Evolutionary conservation across 805 yeast genomes (phyloP).

Genomic region (Candida fluviatilis): DNA sequence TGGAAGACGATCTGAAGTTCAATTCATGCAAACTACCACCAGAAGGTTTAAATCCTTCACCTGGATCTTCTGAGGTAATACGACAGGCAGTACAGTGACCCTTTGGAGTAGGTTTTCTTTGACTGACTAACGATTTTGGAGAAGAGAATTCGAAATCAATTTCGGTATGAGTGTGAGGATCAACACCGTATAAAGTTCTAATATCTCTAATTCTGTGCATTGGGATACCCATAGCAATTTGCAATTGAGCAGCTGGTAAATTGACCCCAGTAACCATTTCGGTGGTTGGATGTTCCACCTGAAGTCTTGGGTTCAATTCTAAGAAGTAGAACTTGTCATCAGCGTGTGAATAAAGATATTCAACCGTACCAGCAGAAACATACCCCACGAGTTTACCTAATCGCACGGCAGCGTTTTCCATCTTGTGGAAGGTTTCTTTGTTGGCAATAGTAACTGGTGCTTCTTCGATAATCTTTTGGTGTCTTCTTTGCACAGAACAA

Average conservation of each 20-base stretch:
- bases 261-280: constrained; percentile 99
- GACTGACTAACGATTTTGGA: constrained; percentile 67
- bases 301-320: constrained; percentile 97
- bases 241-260: constrained; percentile 96
- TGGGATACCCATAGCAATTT: constrained; percentile 99
- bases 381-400: constrained; percentile 96
- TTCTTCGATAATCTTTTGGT: constrained; percentile 97
- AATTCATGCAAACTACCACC: constrained; percentile 96
- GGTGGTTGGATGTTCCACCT: constrained; percentile 99
- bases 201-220: constrained; percentile 92
- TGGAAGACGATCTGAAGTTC: constrained; percentile 93
- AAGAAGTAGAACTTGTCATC: constrained; percentile 94
- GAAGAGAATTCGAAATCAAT: constrained; percentile 86
- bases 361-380: constrained; percentile 99
- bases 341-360: constrained; percentile 88
- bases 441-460: constrained; percentile 97
- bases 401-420: constrained; percentile 98
- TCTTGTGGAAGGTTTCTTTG: constrained; percentile 74
- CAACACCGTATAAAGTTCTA: constrained; percentile 89
- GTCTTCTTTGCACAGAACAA: constrained; percentile 99
- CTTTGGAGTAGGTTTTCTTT: constrained; percentile 91
- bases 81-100: constrained; percentile 99
- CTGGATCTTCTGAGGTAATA: constrained; percentile 98
- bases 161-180: constrained; percentile 86
- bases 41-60: constrained; percentile 98